Evolutionary conservation across 2,329 filamentous ascomycete species (phyloP).

Genomic region (Penicillium sp.): DNA sequence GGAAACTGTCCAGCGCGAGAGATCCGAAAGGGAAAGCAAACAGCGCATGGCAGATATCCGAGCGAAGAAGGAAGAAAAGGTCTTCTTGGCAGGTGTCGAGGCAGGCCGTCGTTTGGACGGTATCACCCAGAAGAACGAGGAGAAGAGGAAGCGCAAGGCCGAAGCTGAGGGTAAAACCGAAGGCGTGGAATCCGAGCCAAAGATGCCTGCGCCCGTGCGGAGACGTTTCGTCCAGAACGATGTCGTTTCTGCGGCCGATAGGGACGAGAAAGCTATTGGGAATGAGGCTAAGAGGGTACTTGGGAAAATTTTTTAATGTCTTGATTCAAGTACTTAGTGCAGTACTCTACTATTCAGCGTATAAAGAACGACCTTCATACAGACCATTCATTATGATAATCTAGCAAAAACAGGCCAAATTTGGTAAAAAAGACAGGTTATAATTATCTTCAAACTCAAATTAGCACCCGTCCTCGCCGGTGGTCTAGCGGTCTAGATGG

Average conservation of each 20-base stretch:
- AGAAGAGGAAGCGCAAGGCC: slow-evolving; percentile 43
- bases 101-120: slow-evolving; percentile 49
- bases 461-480: too few species aligned
- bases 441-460: too few species aligned
- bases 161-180: slow-evolving; percentile 26
- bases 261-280: slow-evolving; percentile 36
- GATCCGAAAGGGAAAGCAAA: slow-evolving; percentile 49
- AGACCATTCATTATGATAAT: background rate
- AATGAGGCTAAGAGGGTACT: slow-evolving; percentile 52
- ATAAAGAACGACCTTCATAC: background rate
- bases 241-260: slow-evolving; percentile 37
- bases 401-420: background rate
- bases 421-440: background rate
- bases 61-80: slow-evolving; percentile 52
- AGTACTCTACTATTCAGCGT: slow-evolving; percentile 2
- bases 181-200: slow-evolving; percentile 9
- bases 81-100: slow-evolving; percentile 52
- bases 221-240: slow-evolving; percentile 53
- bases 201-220: slow-evolving; percentile 34
- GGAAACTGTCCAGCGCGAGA: slow-evolving; percentile 52
- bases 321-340: background rate
- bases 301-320: slow-evolving; percentile 52
- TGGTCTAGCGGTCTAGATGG: too few species aligned
- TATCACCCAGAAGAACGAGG: slow-evolving; percentile 52
- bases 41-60: slow-evolving; percentile 50